Base-by-base conservation (phyloP, 352 stramenopile species). In the Pythium diclinum region DNA sequence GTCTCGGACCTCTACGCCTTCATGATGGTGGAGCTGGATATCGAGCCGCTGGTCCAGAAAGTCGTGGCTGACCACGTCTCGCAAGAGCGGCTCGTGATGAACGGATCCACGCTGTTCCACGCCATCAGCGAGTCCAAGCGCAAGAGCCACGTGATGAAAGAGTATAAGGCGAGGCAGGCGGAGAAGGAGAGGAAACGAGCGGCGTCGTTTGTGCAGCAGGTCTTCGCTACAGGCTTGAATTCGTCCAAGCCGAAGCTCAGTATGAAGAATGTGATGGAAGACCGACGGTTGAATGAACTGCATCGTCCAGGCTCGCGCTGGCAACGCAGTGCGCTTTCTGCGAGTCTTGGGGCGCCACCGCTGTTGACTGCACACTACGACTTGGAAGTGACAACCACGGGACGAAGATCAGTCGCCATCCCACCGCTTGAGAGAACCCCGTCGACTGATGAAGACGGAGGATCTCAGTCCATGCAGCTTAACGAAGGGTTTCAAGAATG, bases 1-100 rank as follows among this genome's bases (percentile, higher is more conserved):
- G 70, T 79, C 53, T 89, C 80, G 0, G 56, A 71, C 13, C 51
- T 87, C 14, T 79, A 85, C 52, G 82, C 82, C 7, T 88, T 78
- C 46, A 77, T 77, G 68, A 85, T 91, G 80, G 73, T 63, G 16
- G 76, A 87, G 70, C 47, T 74, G 16, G 68, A 77, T 28, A 6
- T 81, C 13, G 73, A 74, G 36, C 61, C 75, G 10, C 67, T 83
- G 16, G 52, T 91, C 25, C 76, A 82, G 44, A 89, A 91, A 63
- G 68, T 70, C 40, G 65, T 75, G 21, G 54, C 59, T 3, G 72
- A 85, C 40, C 78, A 91, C 64, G 66, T 65, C 28, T 66, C 55
- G 3, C 61, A 88, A 46, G 78, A 88, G 17, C 73, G 67, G 1
- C 60, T 91, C 16, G 56, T 85, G 13, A 57, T 81, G 46, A 54